A percentile compares a stretch with the other conserved stretches of the same genome.
These are phyloP conservation scores for Populus trichocarpa DNA, from an alignment of 441 rosid species.

Conservation along the genomic window DNA sequence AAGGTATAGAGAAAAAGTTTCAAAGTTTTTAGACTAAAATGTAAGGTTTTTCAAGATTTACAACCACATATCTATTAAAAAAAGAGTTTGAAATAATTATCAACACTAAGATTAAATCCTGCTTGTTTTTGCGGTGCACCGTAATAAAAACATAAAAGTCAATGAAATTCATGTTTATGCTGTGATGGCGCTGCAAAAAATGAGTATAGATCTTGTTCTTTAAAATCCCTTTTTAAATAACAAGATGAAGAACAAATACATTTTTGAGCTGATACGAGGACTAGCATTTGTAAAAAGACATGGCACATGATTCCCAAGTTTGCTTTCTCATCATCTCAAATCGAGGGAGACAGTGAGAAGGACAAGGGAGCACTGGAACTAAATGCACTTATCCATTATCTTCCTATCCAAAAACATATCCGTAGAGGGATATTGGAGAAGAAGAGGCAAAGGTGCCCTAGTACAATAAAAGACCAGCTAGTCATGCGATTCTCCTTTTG, in stretches of 20 bases:
- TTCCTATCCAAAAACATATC: conserved; percentile 11
- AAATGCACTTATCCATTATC: neutral
- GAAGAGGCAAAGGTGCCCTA: neutral
- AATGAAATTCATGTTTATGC: too few relatives aligned
- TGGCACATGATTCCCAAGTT: neutral
- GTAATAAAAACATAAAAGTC: too few relatives aligned
- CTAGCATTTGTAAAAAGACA: neutral
- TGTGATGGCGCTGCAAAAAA: too few relatives aligned
- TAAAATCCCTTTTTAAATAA: too few relatives aligned
- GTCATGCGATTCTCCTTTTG: conserved; percentile 32
- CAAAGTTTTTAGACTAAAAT: neutral
- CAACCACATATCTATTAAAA: neutral
- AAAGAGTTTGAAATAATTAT: neutral
- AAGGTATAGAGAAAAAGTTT: neutral
- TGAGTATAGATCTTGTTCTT: too few relatives aligned
- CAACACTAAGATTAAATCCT: neutral
- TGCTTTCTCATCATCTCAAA: neutral
- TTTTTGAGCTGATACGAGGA: too few relatives aligned
- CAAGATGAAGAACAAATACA: neutral
- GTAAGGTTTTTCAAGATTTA: too few relatives aligned
- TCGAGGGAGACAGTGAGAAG: neutral
- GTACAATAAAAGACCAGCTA: neutral
- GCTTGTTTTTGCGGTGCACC: too few relatives aligned
- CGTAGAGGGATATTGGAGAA: neutral
- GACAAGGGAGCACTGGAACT: neutral